Percentiles rank a stretch among this genome's conserved stretches.
Evolutionary conservation across 345 rosid genomes (phyloP).

Genomic region (Physaria fendleri): DNA sequence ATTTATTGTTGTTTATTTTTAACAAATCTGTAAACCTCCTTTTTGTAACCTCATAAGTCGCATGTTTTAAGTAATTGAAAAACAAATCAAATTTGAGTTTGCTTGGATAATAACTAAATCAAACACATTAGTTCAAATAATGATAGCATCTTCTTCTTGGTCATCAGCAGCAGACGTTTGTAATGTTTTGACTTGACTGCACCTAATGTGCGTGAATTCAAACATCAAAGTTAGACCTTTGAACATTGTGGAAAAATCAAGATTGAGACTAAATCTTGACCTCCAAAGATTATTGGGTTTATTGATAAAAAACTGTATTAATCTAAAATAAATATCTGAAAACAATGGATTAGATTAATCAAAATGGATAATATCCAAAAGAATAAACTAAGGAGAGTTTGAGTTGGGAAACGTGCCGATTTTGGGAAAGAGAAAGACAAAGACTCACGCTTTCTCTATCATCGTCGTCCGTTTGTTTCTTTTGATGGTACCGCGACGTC

Average conservation of each 20-base stretch:
- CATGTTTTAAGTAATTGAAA: not conserved
- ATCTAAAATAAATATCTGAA: no score
- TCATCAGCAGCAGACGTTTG: no score
- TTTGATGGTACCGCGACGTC: constrained; percentile 25
- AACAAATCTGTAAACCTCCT: constrained; percentile 9
- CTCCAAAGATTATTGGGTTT: no score
- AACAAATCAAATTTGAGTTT: not conserved
- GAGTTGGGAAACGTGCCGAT: constrained; percentile 20
- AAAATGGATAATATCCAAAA: not conserved
- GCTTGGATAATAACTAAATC: not conserved
- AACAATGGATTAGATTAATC: not conserved
- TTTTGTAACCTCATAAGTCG: constrained; percentile 19
- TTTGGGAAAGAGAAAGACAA: constrained; percentile 19
- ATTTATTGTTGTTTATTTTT: constrained; percentile 12
- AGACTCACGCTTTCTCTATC: constrained; percentile 13
- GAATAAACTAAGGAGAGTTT: not conserved
- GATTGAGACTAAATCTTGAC: no score
- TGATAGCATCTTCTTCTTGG: no score
- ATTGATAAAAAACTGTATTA: no score
- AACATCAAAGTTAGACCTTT: no score
- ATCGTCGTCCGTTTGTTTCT: constrained; percentile 21
- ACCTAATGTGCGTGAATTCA: no score
- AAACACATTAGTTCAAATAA: not conserved
- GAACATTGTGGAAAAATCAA: no score
- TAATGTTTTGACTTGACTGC: no score